Percentiles rank a stretch among this genome's conserved stretches.
These are phyloP conservation scores for Tylopilus sp. DNA, from an alignment of 768 basidiomycete genomes.

Conservation along the genomic window DNA sequence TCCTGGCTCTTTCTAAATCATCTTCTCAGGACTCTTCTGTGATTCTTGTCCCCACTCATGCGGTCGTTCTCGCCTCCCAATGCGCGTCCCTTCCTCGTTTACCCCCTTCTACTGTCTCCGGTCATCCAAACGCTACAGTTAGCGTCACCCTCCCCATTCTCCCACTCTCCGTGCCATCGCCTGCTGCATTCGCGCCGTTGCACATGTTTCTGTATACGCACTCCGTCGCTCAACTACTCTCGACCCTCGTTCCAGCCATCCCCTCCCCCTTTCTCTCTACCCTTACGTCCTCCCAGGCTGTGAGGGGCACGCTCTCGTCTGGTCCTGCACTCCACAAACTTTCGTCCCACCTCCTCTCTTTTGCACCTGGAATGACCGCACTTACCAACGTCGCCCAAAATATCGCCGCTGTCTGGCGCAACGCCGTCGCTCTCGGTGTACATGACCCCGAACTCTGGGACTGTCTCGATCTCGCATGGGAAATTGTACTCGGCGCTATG, in stretches of 20 bases:
- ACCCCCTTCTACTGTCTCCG: conserved; percentile 36
- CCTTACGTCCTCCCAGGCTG: conserved; percentile 27
- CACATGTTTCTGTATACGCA: conserved; percentile 68
- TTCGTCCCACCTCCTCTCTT: conserved; percentile 48
- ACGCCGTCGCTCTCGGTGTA: conserved; percentile 66
- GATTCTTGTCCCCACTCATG: conserved; percentile 64
- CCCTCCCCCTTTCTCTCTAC: conserved; percentile 30
- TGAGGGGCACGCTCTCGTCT: conserved; percentile 45
- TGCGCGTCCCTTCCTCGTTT: conserved; percentile 63
- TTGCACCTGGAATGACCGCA: conserved; percentile 41
- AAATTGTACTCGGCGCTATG: conserved; percentile 59
- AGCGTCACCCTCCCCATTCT: conserved; percentile 56
- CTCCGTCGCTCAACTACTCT: conserved; percentile 47
- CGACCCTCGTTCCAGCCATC: conserved; percentile 40
- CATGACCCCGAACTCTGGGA: conserved; percentile 65
- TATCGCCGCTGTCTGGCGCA: conserved; percentile 70
- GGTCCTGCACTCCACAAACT: conserved; percentile 53
- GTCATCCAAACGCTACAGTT: conserved; percentile 30
- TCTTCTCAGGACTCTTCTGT: conserved; percentile 31
- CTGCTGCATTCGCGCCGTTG: conserved; percentile 57
- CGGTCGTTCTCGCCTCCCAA: conserved; percentile 63
- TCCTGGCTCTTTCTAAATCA: conserved; percentile 43
- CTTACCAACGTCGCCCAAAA: conserved; percentile 46
- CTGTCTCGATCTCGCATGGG: conserved; percentile 65
- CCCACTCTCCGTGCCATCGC: conserved; percentile 59